Percentiles rank a stretch among this genome's conserved stretches.
phyloP scores from a whole-genome alignment of 139 green algal species.

The Coelastrella sp. region DNA sequence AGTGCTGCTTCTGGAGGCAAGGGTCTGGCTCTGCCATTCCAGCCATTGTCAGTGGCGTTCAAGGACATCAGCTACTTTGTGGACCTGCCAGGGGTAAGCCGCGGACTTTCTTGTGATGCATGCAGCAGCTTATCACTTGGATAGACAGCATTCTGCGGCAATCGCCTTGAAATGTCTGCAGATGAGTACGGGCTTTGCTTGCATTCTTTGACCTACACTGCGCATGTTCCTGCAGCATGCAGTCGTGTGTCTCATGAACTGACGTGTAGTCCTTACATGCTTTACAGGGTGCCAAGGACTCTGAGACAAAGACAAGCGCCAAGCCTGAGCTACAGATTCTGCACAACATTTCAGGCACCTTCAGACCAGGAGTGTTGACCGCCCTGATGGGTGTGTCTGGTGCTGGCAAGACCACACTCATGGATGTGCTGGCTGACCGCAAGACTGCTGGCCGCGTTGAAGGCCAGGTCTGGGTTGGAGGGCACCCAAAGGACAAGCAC shows the following conservation, averaged over 20 bases:
- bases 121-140: too few species aligned
- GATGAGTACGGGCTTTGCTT: too few species aligned
- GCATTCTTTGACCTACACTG: too few species aligned
- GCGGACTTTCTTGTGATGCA: neutral
- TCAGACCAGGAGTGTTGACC: constrained; percentile 43
- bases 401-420: constrained; percentile 83
- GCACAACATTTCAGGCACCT: constrained; percentile 57
- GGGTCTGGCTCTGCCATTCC: constrained; percentile 62
- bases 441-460: constrained; percentile 83
- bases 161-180: too few species aligned
- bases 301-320: neutral
- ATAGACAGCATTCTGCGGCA: too few species aligned
- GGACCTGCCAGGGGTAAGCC: constrained; percentile 46
- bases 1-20: constrained; percentile 11
- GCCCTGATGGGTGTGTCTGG: constrained; percentile 80
- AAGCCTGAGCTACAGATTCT: constrained; percentile 60
- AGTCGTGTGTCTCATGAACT: too few species aligned
- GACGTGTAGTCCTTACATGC: neutral
- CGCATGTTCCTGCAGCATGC: too few species aligned
- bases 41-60: constrained; percentile 69
- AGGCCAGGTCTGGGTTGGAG: constrained; percentile 68
- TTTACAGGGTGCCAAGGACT: neutral
- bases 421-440: constrained; percentile 83
- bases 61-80: constrained; percentile 68
- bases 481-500: constrained; percentile 77